phyloP scores from a whole-genome alignment of 2,329 filamentous ascomycete genomes.

The Pseudogymnoascus sp. region DNA sequence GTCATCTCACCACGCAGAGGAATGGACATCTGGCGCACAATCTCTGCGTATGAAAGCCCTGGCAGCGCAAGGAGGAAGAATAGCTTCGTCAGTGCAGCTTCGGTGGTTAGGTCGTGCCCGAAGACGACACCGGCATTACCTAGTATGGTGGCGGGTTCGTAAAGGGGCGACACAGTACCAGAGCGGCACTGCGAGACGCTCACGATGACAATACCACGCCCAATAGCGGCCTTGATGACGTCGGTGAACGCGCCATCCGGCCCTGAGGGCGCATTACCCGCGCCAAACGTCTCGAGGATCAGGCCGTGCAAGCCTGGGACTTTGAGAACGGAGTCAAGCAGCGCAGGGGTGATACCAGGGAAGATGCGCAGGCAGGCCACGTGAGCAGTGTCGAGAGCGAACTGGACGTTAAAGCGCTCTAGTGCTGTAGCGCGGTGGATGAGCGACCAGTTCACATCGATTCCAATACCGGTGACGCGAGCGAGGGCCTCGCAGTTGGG shows the following conservation, averaged over 20 bases:
- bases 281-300: conserved; percentile 63
- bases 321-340: conserved; percentile 58
- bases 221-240: conserved; percentile 54
- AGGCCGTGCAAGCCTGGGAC: conserved; percentile 55
- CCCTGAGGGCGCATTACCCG: conserved; percentile 61
- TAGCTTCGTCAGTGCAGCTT: conserved; percentile 33
- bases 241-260: conserved; percentile 49
- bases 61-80: conserved; percentile 52
- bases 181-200: conserved; percentile 58
- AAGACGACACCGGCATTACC: conserved; percentile 60
- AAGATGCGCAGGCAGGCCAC: conserved; percentile 65
- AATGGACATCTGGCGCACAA: conserved; percentile 51
- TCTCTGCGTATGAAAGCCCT: conserved; percentile 46
- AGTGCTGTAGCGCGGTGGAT: conserved; percentile 50
- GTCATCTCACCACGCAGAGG: conserved; percentile 60
- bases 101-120: conserved; percentile 59
- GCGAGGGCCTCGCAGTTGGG: conserved; percentile 59
- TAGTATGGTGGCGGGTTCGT: conserved; percentile 51
- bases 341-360: conserved; percentile 61
- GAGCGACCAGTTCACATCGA: conserved; percentile 54
- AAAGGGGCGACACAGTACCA: conserved; percentile 47
- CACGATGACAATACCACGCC: conserved; percentile 60
- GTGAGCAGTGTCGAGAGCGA: conserved; percentile 53
- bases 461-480: conserved; percentile 50
- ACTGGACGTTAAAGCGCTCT: conserved; percentile 52